Base-by-base conservation (phyloP, 352 stramenopile species). In the Elongisporangium anandrum region DNA sequence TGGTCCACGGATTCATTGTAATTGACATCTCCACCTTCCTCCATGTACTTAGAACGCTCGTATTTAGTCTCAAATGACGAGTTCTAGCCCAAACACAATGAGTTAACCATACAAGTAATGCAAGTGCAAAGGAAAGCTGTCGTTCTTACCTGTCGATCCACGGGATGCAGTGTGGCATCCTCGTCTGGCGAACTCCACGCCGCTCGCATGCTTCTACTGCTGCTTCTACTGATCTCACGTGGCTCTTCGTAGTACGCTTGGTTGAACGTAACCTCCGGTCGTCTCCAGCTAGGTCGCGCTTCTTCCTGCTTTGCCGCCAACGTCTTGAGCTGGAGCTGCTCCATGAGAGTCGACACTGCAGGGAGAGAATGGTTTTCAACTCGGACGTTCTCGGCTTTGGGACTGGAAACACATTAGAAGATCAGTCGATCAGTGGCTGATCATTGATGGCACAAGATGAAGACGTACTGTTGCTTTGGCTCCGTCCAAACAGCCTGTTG, bases 401-500 rank as follows among this genome's bases (percentile, higher is more conserved):
- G 12, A 22, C 63, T 70, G 50, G 3, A 41, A 10, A 10, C 13
- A 51, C 16, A 56, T n/a, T 57, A 29, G 19, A 10, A 8, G 20
- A n/a, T 16, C 24, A 52, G 39, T 59, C 16, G n/a, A n/a, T n/a
- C n/a, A n/a, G n/a, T n/a, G n/a, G n/a, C 48, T 20, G 29, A 52
- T 51, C 6, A 47, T 29, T 21, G n/a, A 55, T 4, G 7, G 7
- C 16, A 51, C 34, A 8, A n/a, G 1, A 38, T 20, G 5, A 13
- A 48, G 1, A 19, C 29, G 29, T 20, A 50, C 54, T 50, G n/a
- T 34, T 70, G 54, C 34, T 64, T 63, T 12, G 77, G 79, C 15
- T 75, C 68, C 5, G 66, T 73, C 83, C 80, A 92, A 17, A 88
- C 73, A 10, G 77, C 65, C 17, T 87, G 71, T 45, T 88, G 68